phyloP scores from a whole-genome alignment of 164 flowering plant genomes.

The Chimonanthus praecox region DNA sequence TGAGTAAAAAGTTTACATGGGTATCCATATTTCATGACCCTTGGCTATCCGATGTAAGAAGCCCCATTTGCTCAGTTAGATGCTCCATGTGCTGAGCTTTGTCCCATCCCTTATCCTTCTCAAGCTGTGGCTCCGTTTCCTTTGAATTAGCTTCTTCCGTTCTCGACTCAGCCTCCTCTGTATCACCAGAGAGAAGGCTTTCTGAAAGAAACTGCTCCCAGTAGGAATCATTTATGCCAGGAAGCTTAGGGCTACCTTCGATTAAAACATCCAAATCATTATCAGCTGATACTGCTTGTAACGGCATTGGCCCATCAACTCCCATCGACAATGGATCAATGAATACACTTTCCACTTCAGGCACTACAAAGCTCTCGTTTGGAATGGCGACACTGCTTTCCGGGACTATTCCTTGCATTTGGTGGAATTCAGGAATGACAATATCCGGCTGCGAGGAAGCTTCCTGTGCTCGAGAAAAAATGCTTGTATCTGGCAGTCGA shows the following conservation, averaged over 20 bases:
- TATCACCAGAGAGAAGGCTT: slow-evolving; percentile 28
- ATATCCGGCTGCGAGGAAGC: slow-evolving; percentile 19
- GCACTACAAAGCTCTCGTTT: slow-evolving; percentile 20
- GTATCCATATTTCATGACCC: slow-evolving; percentile 18
- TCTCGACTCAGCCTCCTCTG: slow-evolving; percentile 39
- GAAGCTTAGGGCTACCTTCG: slow-evolving; percentile 34
- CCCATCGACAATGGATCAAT: slow-evolving; percentile 34
- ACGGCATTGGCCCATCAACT: slow-evolving; percentile 29
- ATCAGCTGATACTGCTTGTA: slow-evolving; percentile 44
- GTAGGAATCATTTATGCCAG: slow-evolving; percentile 33
- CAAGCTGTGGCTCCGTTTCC: slow-evolving; percentile 25
- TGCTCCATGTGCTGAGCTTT: slow-evolving; percentile 53
- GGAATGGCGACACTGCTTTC: slow-evolving; percentile 31
- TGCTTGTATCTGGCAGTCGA: slow-evolving; percentile 27
- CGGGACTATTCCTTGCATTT: slow-evolving; percentile 31
- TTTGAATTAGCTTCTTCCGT: slow-evolving; percentile 22
- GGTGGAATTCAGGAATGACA: slow-evolving; percentile 43
- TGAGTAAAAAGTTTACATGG: not conserved
- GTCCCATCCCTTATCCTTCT: slow-evolving; percentile 48
- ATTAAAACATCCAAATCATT: slow-evolving; percentile 41
- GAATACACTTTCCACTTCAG: slow-evolving; percentile 27
- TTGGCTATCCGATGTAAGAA: slow-evolving; percentile 48
- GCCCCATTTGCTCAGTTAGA: slow-evolving; percentile 85
- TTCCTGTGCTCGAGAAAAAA: slow-evolving; percentile 31
- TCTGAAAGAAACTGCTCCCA: slow-evolving; percentile 64